Evolutionary conservation across 305 asterid genomes (phyloP).

Genomic region (Solanum hybrid): DNA sequence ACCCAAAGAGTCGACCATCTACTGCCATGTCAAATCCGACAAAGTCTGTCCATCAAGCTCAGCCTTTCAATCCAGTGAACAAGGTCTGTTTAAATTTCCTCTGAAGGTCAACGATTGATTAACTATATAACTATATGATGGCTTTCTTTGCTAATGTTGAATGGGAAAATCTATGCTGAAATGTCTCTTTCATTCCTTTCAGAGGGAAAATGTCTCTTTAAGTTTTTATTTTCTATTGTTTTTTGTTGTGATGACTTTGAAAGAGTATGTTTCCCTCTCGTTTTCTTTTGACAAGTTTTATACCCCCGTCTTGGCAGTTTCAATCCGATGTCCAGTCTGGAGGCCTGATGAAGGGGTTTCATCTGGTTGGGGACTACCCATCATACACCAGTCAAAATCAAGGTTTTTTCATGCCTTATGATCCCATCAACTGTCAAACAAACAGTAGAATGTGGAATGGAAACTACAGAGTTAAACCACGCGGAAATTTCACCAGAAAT

Average conservation of each 20-base stretch:
- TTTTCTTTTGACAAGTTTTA: background rate
- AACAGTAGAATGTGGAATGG: conserved; percentile 39
- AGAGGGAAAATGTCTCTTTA: background rate
- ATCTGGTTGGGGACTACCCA: conserved; percentile 35
- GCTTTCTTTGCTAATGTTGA: background rate
- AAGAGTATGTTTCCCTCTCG: background rate
- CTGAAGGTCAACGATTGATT: background rate
- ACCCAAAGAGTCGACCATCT: conserved; percentile 35
- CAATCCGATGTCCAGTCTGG: conserved; percentile 39
- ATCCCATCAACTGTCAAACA: conserved; percentile 32
- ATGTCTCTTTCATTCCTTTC: background rate
- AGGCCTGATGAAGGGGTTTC: conserved; percentile 31
- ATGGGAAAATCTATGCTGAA: background rate
- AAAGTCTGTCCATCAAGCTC: conserved; percentile 37
- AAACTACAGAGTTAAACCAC: conserved; percentile 33
- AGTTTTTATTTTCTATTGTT: background rate
- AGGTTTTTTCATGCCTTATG: conserved; percentile 29
- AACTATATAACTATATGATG: background rate
- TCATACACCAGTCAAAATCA: conserved; percentile 29
- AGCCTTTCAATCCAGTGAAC: conserved; percentile 27
- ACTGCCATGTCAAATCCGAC: conserved; percentile 22
- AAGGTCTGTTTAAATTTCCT: conserved; percentile 26
- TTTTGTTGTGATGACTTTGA: background rate
- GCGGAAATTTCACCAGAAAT: conserved; percentile 34
- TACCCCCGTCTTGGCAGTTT: conserved; percentile 23